A percentile compares a stretch with the other conserved stretches of the same genome.
Conservation (phyloP, 2,329 filamentous ascomycete genomes). For the Gaeumannomyces tritici region DNA sequence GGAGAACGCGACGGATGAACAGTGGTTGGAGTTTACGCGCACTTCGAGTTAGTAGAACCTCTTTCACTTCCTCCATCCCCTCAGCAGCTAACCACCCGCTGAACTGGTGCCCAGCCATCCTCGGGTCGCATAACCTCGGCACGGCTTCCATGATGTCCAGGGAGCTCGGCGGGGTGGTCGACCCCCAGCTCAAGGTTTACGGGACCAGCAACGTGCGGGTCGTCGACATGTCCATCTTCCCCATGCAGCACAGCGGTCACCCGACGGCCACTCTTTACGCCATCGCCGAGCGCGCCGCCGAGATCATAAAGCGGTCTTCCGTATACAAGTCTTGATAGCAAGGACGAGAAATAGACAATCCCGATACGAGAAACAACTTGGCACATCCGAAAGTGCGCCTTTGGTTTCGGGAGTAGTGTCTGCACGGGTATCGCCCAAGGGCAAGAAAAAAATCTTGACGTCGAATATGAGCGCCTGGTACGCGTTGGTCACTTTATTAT, state of each 20-base stretch:
- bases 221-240: slow-evolving; percentile 31
- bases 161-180: slow-evolving; percentile 28
- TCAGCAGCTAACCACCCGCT: slow-evolving; percentile 13
- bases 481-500: no score
- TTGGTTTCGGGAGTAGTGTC: no score
- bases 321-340: not conserved
- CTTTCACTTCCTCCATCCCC: not conserved
- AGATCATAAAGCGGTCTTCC: slow-evolving; percentile 7
- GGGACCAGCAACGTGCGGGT: slow-evolving; percentile 30
- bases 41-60: not conserved
- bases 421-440: no score
- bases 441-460: no score
- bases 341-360: not conserved
- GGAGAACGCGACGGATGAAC: slow-evolving; percentile 19
- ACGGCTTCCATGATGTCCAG: slow-evolving; percentile 26
- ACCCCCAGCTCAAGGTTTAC: slow-evolving; percentile 27
- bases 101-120: slow-evolving; percentile 37
- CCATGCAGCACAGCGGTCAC: slow-evolving; percentile 26
- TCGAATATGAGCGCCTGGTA: no score
- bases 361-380: no score
- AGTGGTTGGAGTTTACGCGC: not conserved
- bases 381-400: no score
- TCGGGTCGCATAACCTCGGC: slow-evolving; percentile 25
- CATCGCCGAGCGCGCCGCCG: slow-evolving; percentile 29
- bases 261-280: slow-evolving; percentile 35